phyloP scores from a whole-genome alignment of 805 yeast genomes.

The Huiozyma sinensis region DNA sequence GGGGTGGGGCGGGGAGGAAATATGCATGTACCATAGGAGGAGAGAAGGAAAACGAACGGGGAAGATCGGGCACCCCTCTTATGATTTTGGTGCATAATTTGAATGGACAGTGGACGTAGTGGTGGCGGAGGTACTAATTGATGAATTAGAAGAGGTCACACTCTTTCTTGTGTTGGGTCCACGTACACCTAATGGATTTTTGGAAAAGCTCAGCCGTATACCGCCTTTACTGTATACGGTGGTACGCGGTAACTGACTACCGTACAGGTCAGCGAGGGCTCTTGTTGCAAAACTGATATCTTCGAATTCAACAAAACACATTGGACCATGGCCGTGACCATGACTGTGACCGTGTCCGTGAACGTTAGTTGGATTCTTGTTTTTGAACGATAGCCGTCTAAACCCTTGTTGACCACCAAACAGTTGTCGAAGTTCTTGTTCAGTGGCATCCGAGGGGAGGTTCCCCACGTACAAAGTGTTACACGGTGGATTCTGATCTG shows the following conservation, averaged over 20 bases:
- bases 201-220: constrained; percentile 79
- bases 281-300: constrained; percentile 84
- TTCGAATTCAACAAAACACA: constrained; percentile 97
- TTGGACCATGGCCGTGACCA: constrained; percentile 65
- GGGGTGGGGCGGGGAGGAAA: too few species aligned
- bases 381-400: constrained; percentile 79
- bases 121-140: too few species aligned
- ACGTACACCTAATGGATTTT: constrained; percentile 94
- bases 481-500: constrained; percentile 97
- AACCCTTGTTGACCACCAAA: constrained; percentile 85
- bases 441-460: constrained; percentile 91
- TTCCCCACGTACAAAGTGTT: constrained; percentile 92
- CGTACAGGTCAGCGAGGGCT: constrained; percentile 85
- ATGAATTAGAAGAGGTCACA: not conserved
- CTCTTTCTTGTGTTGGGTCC: constrained; percentile 41
- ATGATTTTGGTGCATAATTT: too few species aligned
- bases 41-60: too few species aligned
- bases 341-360: constrained; percentile 22
- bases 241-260: constrained; percentile 72
- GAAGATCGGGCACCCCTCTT: too few species aligned
- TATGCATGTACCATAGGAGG: too few species aligned
- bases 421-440: constrained; percentile 72
- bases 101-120: too few species aligned
- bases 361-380: constrained; percentile 35
- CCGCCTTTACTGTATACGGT: constrained; percentile 61